Evolutionary conservation across 345 rosid genomes (phyloP), one percentile per base, ranked within the genome.

Genomic region (Ceriops decandra): DNA sequence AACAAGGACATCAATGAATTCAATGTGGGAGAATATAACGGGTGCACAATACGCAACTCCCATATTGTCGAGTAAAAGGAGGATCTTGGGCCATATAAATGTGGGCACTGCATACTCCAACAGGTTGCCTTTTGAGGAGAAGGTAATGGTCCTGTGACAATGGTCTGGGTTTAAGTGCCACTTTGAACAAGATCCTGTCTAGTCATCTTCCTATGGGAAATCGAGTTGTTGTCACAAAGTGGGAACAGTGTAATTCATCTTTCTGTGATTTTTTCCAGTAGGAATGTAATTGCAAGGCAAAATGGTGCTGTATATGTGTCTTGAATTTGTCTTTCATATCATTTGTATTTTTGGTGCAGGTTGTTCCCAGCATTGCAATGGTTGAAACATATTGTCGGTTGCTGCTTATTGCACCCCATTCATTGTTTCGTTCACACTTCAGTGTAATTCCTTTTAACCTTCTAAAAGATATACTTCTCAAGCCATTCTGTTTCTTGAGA

Each of bases 321-420:
- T 59, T 27, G 21, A 7, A 24, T 53, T 67, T 38, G 13, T 53
- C 35, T 62, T 62, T 69, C 63, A 69, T 49, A 19, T 69, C 64
- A 28, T 67, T 52, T 60, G 62, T 70, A 65, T 69, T 70, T 69
- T 72, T 32, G 64, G 26, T 80, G 84, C 87, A 95, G 99, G 95
- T 79, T 81, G 87, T 95, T 77, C 96, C 99, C 56, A 95, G 92
- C 83, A 88, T 95, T 71, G 98, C 99, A 67, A 91, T 95, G 95
- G 99, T 87, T 76, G 99, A 95, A 83, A 95, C 98, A 62, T 95
- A 95, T 82, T 85, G 88, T 63, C 85, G 99, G 74, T 79, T 95
- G 90, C 84, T 95, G 72, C 93, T 95, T 60, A 68, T 86, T 77
- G 86, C 93, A 68, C 98, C 99, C 72, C 96, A 91, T 78, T 85